phyloP scores from a whole-genome alignment of 1,139 yeast species.

The Yamadazyma blattariae region DNA sequence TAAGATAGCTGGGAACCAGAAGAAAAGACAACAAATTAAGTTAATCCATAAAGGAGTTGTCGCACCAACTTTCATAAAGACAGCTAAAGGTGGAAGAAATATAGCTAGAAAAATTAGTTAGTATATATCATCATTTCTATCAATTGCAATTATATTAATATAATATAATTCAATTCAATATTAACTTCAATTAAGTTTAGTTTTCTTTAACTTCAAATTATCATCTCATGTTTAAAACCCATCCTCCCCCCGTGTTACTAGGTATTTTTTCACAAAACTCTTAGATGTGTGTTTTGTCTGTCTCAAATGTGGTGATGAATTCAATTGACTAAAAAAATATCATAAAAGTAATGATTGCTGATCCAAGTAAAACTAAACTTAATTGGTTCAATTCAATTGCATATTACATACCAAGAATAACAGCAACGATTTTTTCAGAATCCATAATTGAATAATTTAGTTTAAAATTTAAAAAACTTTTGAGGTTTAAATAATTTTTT shows the following conservation, averaged over 20 bases:
- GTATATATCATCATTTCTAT: too few relatives aligned
- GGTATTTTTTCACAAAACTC: too few relatives aligned
- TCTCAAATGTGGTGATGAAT: too few relatives aligned
- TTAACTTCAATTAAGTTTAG: not conserved
- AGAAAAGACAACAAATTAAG: constrained; percentile 55
- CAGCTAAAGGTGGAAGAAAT: constrained; percentile 71
- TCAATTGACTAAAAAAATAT: too few relatives aligned
- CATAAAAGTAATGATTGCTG: too few relatives aligned
- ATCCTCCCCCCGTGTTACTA: too few relatives aligned
- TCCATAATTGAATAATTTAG: constrained; percentile 29
- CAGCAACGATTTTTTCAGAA: constrained; percentile 42
- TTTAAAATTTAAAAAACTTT: too few relatives aligned
- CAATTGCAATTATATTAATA: too few relatives aligned
- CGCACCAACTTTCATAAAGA: constrained; percentile 62
- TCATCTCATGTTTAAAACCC: too few relatives aligned
- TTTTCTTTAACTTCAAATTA: not conserved
- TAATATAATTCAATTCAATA: not conserved
- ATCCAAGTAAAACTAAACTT: too few relatives aligned
- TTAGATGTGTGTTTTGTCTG: too few relatives aligned
- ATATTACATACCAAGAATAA: constrained; percentile 29
- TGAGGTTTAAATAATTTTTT: not conserved
- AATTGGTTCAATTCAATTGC: too few relatives aligned
- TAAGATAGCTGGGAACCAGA: constrained; percentile 75
- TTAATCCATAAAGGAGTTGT: constrained; percentile 62
- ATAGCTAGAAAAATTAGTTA: constrained; percentile 34